Base-by-base conservation (phyloP, 2,329 filamentous ascomycete genomes). In the Thyridium curvatum region DNA sequence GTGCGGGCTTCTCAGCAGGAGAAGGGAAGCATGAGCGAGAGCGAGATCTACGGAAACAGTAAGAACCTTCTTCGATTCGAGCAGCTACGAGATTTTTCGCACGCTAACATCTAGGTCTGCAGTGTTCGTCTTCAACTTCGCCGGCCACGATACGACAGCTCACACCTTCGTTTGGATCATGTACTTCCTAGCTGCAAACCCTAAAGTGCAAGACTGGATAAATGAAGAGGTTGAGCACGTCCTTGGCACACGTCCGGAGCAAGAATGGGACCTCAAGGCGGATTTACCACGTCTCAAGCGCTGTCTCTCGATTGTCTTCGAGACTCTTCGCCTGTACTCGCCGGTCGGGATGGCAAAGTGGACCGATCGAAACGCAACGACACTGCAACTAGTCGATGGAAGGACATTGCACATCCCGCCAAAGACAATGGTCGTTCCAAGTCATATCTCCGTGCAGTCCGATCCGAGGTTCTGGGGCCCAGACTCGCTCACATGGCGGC, bases 91-190 rank as follows among this genome's bases (percentile, higher is more conserved):
- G n/a, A n/a, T n/a, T n/a, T n/a, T n/a, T n/a, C n/a, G n/a, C n/a
- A n/a, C n/a, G 10, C 21, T 10, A 26, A 26, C 21, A n/a, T 26
- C 10, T 26, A 10, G 6, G 21, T 6, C 21, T 26, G 6, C 10
- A 26, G 21, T 71, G 34, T 71, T 69, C 37, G 53, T 66, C 2
- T 61, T 72, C 43, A 71, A 67, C 35, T 57, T 74, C 36, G 71
- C 71, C 0, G 71, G 71, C 1, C 68, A 73, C 41, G 71, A 75
- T 41, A 73, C 70, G 0, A 70, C 69, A 0, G 66, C 70, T 1
- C 62, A 68, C 18, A 64, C 63, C 0, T 47, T 73, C 6, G 58
- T 60, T 1, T 72, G 62, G 37, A 52, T 60, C 1, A 48, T 69
- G 1, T 49, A 63, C 7, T 62, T 70, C 8, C 55, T 76, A 2